A percentile compares a stretch with the other conserved stretches of the same genome.
These are phyloP conservation scores for Ceratocystis ficicola DNA, from an alignment of 2,329 filamentous ascomycete genomes.

Conservation along the genomic window DNA sequence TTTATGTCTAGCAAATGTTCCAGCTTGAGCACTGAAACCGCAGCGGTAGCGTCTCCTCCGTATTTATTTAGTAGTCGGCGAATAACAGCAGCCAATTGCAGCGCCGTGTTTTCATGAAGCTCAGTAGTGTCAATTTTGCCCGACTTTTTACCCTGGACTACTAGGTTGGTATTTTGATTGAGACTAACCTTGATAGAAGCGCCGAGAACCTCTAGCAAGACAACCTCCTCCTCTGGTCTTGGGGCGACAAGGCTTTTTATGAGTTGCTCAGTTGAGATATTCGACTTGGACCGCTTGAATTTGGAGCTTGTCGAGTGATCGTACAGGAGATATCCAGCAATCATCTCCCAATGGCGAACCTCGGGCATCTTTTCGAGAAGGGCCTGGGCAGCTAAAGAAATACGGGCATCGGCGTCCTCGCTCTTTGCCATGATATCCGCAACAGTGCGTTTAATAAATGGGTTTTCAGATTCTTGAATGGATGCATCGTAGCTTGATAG, in stretches of 20 bases:
- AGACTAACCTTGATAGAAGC: conserved; percentile 67
- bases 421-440: conserved; percentile 49
- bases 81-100: conserved; percentile 65
- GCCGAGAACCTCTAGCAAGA: conserved; percentile 77
- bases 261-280: conserved; percentile 43
- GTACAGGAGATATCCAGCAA: conserved; percentile 82
- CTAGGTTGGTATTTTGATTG: conserved; percentile 32
- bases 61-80: conserved; percentile 85
- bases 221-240: conserved; percentile 62
- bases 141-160: conserved; percentile 37
- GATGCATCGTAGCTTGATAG: conserved; percentile 60
- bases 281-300: conserved; percentile 33
- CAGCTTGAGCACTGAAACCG: conserved; percentile 71
- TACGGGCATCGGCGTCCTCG: conserved; percentile 61
- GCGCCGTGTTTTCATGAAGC: conserved; percentile 63
- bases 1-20: conserved; percentile 79
- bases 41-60: conserved; percentile 75
- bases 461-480: conserved; percentile 18
- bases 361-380: conserved; percentile 73
- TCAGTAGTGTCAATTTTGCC: conserved; percentile 54
- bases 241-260: conserved; percentile 65
- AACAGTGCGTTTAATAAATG: conserved; percentile 28
- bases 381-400: conserved; percentile 72
- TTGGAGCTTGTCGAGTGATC: conserved; percentile 64
- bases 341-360: conserved; percentile 72